Conservation (phyloP, 331 rosid species). For the Malus hybrid region DNA sequence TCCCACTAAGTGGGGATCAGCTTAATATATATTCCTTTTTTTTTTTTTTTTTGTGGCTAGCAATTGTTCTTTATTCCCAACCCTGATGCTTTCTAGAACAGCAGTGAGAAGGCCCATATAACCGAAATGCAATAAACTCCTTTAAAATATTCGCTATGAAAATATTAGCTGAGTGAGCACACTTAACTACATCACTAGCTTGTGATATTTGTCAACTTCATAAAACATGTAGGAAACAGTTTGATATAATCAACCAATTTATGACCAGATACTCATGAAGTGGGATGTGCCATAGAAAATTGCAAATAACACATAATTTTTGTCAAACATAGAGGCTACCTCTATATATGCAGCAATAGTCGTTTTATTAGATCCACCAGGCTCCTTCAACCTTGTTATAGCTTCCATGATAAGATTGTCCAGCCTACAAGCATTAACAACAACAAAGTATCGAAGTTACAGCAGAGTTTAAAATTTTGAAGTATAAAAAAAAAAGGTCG, state of each 20-base stretch:
- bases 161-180: too few relatives aligned
- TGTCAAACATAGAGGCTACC: slow-evolving; percentile 32
- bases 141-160: too few relatives aligned
- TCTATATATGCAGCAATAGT: slow-evolving; percentile 73
- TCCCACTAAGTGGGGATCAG: neutral
- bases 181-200: neutral
- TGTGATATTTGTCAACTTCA: neutral
- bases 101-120: neutral
- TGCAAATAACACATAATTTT: neutral
- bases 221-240: neutral
- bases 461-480: neutral
- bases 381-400: slow-evolving; percentile 61
- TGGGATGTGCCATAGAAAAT: neutral
- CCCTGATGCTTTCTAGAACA: neutral
- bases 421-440: slow-evolving; percentile 39
- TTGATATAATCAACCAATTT: neutral
- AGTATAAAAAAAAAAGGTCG: too few relatives aligned
- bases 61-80: neutral
- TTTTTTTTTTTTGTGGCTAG: neutral
- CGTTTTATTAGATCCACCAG: slow-evolving; percentile 85
- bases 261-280: neutral
- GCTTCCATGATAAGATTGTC: slow-evolving; percentile 61
- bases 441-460: neutral
- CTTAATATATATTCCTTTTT: neutral
- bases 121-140: neutral